Conservation (phyloP, 202 grass and related monocot species). For the Bolboschoenoplectus hybrid region DNA sequence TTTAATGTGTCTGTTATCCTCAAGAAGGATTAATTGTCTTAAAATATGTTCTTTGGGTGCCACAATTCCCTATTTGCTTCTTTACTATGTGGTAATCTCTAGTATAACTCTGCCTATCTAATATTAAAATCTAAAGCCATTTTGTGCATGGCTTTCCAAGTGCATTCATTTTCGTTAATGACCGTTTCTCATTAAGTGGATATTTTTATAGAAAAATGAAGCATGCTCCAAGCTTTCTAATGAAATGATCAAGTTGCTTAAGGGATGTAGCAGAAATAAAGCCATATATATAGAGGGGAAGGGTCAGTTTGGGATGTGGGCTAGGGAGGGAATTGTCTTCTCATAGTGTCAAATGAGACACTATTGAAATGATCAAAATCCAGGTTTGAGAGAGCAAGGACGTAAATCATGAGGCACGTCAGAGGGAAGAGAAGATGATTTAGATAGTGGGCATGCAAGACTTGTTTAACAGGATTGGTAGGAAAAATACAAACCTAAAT, state of each 20-base stretch:
- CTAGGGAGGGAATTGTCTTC: not conserved
- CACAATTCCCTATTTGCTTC: not conserved
- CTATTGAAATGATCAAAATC: not conserved
- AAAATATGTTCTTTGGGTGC: not conserved
- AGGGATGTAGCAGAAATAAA: not conserved
- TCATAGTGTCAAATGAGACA: constrained; percentile 1
- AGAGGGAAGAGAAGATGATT: not conserved
- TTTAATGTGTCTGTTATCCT: not conserved
- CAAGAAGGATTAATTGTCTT: not conserved
- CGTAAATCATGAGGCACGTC: not conserved
- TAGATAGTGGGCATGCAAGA: not conserved
- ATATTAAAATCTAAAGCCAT: not conserved
- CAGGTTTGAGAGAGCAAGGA: not conserved
- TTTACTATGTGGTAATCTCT: not conserved
- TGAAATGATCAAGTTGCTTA: not conserved
- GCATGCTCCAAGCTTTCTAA: not conserved
- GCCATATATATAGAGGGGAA: not conserved
- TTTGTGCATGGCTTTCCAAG: not conserved
- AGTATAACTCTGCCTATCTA: not conserved
- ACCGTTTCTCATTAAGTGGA: constrained; percentile 3
- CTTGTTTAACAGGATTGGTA: not conserved
- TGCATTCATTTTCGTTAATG: not conserved
- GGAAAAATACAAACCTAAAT: not conserved
- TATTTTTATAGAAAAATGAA: constrained; percentile 8
- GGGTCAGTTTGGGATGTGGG: not conserved